These are phyloP conservation scores for Pyrus bretschneideri DNA, from an alignment of 306 rosid genomes.

Conservation along the genomic window DNA sequence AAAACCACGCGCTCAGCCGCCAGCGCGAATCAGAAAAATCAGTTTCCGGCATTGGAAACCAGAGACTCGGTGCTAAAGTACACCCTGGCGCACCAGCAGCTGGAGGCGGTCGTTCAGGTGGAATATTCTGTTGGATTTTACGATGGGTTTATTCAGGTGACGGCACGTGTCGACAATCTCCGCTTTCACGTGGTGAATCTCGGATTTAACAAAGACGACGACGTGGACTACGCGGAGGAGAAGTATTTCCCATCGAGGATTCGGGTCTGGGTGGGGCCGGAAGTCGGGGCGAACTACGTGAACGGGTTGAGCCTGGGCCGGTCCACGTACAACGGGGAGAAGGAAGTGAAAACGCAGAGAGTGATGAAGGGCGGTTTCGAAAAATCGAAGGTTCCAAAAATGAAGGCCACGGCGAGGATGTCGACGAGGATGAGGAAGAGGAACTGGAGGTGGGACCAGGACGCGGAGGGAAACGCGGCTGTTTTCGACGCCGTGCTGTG, in stretches of 20 bases:
- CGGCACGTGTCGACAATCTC: conserved; percentile 63
- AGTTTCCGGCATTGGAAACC: conserved; percentile 37
- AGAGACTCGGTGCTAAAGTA: conserved; percentile 62
- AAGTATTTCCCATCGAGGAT: conserved; percentile 63
- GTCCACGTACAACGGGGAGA: conserved; percentile 59
- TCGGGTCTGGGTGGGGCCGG: conserved; percentile 83
- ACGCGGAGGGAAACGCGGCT: conserved; percentile 75
- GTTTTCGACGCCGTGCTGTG: conserved; percentile 61
- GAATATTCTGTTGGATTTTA: conserved; percentile 56
- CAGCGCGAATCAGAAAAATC: conserved; percentile 14
- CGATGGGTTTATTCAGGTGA: conserved; percentile 68
- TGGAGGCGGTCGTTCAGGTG: conserved; percentile 72
- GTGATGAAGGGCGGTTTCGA: conserved; percentile 45
- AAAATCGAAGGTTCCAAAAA: conserved; percentile 26
- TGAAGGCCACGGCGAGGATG: conserved; percentile 33
- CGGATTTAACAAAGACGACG: conserved; percentile 40
- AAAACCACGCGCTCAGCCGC: conserved; percentile 27
- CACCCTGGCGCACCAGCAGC: conserved; percentile 75
- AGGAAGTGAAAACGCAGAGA: conserved; percentile 51
- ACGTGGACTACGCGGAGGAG: conserved; percentile 52
- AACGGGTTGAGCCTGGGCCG: conserved; percentile 68
- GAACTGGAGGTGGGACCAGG: conserved; percentile 92
- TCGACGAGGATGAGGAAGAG: conserved; percentile 29
- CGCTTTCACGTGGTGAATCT: conserved; percentile 61
- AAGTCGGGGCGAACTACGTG: conserved; percentile 72